Percentiles rank a stretch among this genome's conserved stretches.
Conservation (phyloP, 352 stramenopile genomes). For the Aphanomyces stellatus region DNA sequence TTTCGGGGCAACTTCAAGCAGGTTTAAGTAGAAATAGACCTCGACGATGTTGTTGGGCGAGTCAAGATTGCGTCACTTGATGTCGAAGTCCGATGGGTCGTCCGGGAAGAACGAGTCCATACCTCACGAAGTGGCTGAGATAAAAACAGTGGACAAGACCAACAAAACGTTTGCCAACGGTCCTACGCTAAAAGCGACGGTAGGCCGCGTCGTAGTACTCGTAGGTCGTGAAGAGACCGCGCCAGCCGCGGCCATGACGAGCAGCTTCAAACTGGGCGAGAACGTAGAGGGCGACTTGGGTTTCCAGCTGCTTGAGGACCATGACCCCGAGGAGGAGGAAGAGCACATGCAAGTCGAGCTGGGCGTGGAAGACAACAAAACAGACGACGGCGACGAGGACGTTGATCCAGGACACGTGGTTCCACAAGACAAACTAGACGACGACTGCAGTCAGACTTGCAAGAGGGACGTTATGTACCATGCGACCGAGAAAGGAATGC, state of each 20-base stretch:
- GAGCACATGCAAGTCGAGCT: slow-evolving; percentile 68
- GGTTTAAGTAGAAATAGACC: too few relatives aligned
- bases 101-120: too few relatives aligned
- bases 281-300: slow-evolving; percentile 52
- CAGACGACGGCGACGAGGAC: slow-evolving; percentile 50
- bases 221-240: slow-evolving; percentile 69
- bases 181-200: slow-evolving; percentile 1
- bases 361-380: slow-evolving; percentile 43
- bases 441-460: too few relatives aligned
- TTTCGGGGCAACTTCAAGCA: too few relatives aligned
- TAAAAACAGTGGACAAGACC: too few relatives aligned
- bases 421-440: slow-evolving; percentile 52
- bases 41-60: too few relatives aligned
- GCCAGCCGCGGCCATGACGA: slow-evolving; percentile 57
- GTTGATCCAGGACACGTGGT: slow-evolving; percentile 58
- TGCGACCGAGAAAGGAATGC: slow-evolving; percentile 66
- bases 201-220: slow-evolving; percentile 84
- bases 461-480: too few relatives aligned
- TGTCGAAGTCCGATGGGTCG: too few relatives aligned
- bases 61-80: too few relatives aligned
- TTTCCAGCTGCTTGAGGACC: slow-evolving; percentile 57
- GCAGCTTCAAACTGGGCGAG: slow-evolving; percentile 70
- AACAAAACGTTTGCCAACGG: neutral
- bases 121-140: too few relatives aligned
- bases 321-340: slow-evolving; percentile 28